These are phyloP conservation scores for Thalassia testudinum DNA, from an alignment of 116 monocot species.

Conservation along the genomic window DNA sequence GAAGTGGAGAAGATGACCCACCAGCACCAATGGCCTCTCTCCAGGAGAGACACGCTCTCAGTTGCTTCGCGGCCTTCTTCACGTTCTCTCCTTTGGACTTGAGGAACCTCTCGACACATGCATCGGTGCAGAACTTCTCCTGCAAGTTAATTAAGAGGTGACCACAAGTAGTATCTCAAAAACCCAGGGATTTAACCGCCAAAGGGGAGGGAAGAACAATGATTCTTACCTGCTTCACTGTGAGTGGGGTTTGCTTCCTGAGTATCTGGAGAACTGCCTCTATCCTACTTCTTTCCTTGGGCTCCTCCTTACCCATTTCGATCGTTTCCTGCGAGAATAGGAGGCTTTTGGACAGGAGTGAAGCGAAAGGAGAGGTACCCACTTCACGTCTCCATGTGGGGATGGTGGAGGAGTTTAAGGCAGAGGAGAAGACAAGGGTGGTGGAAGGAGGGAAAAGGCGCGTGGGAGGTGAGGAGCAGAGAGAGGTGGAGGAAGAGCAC, in stretches of 20 bases:
- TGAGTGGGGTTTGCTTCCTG: slow-evolving; percentile 60
- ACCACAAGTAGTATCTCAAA: background rate
- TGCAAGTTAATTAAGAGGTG: slow-evolving; percentile 14
- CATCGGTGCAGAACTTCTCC: slow-evolving; percentile 92
- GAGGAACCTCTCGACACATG: slow-evolving; percentile 70
- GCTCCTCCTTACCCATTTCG: slow-evolving; percentile 18
- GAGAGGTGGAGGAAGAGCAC: background rate
- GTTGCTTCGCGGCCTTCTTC: slow-evolving; percentile 83
- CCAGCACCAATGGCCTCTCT: slow-evolving; percentile 73
- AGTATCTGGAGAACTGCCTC: slow-evolving; percentile 49
- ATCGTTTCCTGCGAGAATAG: background rate
- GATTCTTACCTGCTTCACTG: slow-evolving; percentile 40
- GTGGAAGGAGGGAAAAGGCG: background rate
- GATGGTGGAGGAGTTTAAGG: background rate
- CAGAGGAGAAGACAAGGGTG: background rate
- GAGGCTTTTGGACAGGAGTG: no score
- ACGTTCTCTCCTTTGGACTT: slow-evolving; percentile 54
- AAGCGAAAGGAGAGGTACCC: no score
- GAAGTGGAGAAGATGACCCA: slow-evolving; percentile 6
- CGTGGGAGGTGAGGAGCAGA: background rate
- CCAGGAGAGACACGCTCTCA: slow-evolving; percentile 79
- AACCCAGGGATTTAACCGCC: background rate
- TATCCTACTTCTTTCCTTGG: slow-evolving; percentile 24
- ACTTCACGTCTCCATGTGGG: no score
- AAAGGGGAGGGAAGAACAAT: background rate